phyloP scores from a whole-genome alignment of 495 filamentous ascomycete species.

The Cryomyces antarcticus region DNA sequence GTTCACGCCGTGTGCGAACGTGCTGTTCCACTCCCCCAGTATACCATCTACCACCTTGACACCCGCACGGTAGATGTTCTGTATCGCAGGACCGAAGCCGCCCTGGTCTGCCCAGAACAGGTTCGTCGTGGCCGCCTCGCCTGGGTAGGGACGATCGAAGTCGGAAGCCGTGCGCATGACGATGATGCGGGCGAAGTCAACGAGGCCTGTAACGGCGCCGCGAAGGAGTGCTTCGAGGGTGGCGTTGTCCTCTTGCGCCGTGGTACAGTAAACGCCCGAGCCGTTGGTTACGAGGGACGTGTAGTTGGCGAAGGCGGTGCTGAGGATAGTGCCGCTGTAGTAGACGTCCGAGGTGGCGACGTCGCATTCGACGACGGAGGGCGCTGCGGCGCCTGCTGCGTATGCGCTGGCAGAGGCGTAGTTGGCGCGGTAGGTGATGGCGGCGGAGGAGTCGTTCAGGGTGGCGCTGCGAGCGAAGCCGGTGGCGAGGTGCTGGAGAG shows the following conservation, averaged over 20 bases:
- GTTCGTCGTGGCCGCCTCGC: slow-evolving; percentile 30
- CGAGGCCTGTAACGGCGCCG: slow-evolving; percentile 28
- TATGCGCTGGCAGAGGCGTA: slow-evolving; percentile 28
- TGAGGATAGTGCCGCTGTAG: slow-evolving; percentile 40
- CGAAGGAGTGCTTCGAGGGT: slow-evolving; percentile 47
- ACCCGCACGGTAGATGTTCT: slow-evolving; percentile 50
- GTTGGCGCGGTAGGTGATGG: slow-evolving; percentile 35
- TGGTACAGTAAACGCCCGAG: slow-evolving; percentile 44
- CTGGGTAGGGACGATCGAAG: slow-evolving; percentile 49
- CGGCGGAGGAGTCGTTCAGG: slow-evolving; percentile 31
- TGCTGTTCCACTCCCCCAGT: slow-evolving; percentile 34
- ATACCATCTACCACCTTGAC: slow-evolving; percentile 49
- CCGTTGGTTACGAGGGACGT: slow-evolving; percentile 47
- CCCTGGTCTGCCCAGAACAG: slow-evolving; percentile 37
- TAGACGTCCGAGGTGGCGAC: slow-evolving; percentile 53
- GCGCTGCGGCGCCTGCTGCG: slow-evolving; percentile 27
- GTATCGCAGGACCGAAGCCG: slow-evolving; percentile 31
- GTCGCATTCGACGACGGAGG: slow-evolving; percentile 45
- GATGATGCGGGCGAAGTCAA: slow-evolving; percentile 49
- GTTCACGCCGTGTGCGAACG: slow-evolving; percentile 36
- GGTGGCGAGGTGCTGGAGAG: slow-evolving; percentile 35
- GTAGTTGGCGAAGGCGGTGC: slow-evolving; percentile 43
- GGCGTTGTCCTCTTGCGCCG: slow-evolving; percentile 59
- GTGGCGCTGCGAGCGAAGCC: slow-evolving; percentile 32
- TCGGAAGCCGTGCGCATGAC: slow-evolving; percentile 55